Conservation (phyloP, 495 filamentous ascomycete species). For the Gamarada debralockiae region DNA sequence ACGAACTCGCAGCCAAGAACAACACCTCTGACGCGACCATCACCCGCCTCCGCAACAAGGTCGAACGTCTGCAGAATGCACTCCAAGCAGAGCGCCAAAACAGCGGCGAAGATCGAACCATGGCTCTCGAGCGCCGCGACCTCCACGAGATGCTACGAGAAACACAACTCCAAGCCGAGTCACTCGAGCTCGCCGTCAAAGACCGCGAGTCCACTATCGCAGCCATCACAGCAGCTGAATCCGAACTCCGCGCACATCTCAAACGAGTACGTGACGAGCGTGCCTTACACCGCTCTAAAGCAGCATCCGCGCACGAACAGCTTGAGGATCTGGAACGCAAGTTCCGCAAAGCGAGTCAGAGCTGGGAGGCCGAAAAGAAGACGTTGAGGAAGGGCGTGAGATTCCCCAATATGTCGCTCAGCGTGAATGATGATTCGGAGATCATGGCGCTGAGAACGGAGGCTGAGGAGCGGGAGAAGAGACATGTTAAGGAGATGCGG, state of each 20-base stretch:
- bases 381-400: constrained; percentile 37
- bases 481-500: constrained; percentile 75
- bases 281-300: constrained; percentile 42
- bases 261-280: constrained; percentile 58
- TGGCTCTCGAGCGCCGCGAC: constrained; percentile 32
- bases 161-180: constrained; percentile 35
- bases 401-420: constrained; percentile 36
- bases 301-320: constrained; percentile 33
- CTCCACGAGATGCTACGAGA: constrained; percentile 36
- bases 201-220: constrained; percentile 42
- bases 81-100: constrained; percentile 43
- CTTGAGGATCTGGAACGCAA: constrained; percentile 44
- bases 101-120: constrained; percentile 29
- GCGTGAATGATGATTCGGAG: constrained; percentile 21
- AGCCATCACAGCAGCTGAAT: constrained; percentile 41
- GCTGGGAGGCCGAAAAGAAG: constrained; percentile 43
- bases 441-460: constrained; percentile 23
- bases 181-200: constrained; percentile 37
- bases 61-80: constrained; percentile 45
- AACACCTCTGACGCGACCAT: constrained; percentile 25
- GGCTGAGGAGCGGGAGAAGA: constrained; percentile 36
- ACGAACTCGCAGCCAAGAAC: constrained; percentile 29
- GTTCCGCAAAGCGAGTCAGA: constrained; percentile 31
- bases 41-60: constrained; percentile 26
- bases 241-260: constrained; percentile 53